phyloP scores from a whole-genome alignment of 1,284 basidiomycete genomes.

The Entoloma clypeatum region DNA sequence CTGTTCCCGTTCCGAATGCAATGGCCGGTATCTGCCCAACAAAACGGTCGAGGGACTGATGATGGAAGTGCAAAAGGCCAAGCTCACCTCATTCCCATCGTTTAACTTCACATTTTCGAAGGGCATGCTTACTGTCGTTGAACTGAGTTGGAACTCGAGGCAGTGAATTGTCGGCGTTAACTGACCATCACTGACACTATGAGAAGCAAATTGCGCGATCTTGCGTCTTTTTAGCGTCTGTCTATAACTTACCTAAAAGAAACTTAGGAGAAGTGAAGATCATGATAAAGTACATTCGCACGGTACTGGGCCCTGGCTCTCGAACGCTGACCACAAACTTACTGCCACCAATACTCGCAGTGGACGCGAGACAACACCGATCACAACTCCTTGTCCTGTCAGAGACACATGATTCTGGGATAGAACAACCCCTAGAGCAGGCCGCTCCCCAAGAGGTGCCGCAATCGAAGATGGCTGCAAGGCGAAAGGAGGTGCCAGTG shows the following conservation, averaged over 20 bases:
- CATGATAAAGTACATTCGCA: too few relatives aligned
- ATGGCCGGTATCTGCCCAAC: constrained; percentile 47
- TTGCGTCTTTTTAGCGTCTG: too few relatives aligned
- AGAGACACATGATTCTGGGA: constrained; percentile 29
- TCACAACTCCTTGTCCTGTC: constrained; percentile 33
- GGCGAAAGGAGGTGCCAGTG: too few relatives aligned
- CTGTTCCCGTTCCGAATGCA: constrained; percentile 44
- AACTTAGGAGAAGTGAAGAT: too few relatives aligned
- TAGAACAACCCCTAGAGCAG: constrained; percentile 27
- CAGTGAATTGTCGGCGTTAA: too few relatives aligned
- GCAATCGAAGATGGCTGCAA: background rate
- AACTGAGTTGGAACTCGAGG: too few relatives aligned
- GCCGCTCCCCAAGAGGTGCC: constrained; percentile 9
- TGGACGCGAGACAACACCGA: constrained; percentile 37
- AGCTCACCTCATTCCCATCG: constrained; percentile 42
- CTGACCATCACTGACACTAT: too few relatives aligned
- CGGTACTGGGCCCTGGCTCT: too few relatives aligned
- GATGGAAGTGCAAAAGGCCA: background rate
- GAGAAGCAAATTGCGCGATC: too few relatives aligned
- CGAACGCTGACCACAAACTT: constrained; percentile 32
- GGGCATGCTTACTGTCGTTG: too few relatives aligned
- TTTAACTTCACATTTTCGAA: constrained; percentile 45
- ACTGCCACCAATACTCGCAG: constrained; percentile 26
- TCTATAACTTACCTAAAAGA: too few relatives aligned
- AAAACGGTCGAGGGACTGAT: background rate